Base-by-base conservation (phyloP, 2,329 filamentous ascomycete genomes). In the Madurella mycetomatis region DNA sequence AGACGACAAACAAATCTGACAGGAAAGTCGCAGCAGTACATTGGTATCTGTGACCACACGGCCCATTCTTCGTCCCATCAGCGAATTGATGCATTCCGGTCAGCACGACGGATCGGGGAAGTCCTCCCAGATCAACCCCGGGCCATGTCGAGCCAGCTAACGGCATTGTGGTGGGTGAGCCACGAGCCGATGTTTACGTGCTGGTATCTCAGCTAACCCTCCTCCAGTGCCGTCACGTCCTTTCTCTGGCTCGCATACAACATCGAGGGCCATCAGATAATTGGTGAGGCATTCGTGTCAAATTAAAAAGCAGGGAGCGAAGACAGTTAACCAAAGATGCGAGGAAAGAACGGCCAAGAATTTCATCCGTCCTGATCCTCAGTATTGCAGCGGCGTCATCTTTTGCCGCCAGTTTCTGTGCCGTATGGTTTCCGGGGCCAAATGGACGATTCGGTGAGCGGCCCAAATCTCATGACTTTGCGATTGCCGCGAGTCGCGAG, bases 161-260 rank as follows among this genome's bases (percentile, higher is more conserved):
- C 70, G 47, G 66, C 68, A 50, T 55, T 72, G 55, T 72, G 69
- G 72, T 73, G 58, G 63, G 69, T 57, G 47, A 41, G 18, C 9
- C 39, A 13, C 39, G 41, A 30, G 15, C 7, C n/a, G n/a, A n/a
- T 25, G 7, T 25, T 3, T 7, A 49, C 47, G 17, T 37, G 34
- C 18, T 16, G 43, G 37, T 50, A 7, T 17, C 17, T 25, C 9
- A 42, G 34, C 49, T 53, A 37, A 48, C 43, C 37, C 32, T 31
- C 31, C 8, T 43, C 1, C 34, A 81, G 78, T 62, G 73, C 75
- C 56, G 62, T 77, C 13, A 62, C 70, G 44, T 79, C 76, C 2
- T 78, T 80, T 63, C 62, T 75, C 42, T 80, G 76, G 68, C 69
- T 80, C 13, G 73, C 72, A 2, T 68, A 72, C 56, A 75, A 71